Base-by-base conservation (phyloP, 139 green algal species). In the Gonium pectorale region DNA sequence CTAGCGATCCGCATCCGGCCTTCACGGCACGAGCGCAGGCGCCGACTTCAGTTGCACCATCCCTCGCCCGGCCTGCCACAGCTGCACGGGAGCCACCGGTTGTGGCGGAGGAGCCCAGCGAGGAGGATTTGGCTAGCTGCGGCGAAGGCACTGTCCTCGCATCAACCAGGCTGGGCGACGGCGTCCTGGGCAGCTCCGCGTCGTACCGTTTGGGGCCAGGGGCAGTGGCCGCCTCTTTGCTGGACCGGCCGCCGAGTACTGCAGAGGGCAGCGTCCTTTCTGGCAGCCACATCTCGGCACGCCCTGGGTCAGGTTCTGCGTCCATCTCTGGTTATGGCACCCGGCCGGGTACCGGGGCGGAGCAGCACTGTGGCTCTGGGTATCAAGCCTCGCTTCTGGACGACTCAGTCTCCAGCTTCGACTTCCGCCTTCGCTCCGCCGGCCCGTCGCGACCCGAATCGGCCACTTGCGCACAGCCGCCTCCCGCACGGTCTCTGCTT, bases 271-370 rank as follows among this genome's bases (percentile, higher is more conserved):
- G 75, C 59, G n/a, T 82, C 29, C 0, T 82, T 59, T 70, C 75
- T 3, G 75, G 75, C 41, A 82, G 75, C 60, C 75, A 82, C 59
- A 82, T 82, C 56, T 62, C 54, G 13, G 73, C 73, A 15, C 52
- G 73, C 9, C 73, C 73, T 3, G 62, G 73, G 37, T 81, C 73
- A 40, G 73, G 73, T 9, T 11, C 35, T 3, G 60, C 5, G 5
- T 67, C 60, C 19, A 17, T 41, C 29, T 56, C 49, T 56, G 49
- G 13, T 24, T 66, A 22, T 2, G n/a, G n/a, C n/a, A n/a, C n/a
- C n/a, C n/a, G n/a, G n/a, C n/a, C n/a, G n/a, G n/a, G n/a, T n/a
- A n/a, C n/a, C n/a, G n/a, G n/a, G n/a, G n/a, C n/a, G n/a, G n/a
- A n/a, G n/a, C 6, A 51, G 5, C 31, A 67, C 51, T 35, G 26